These are phyloP conservation scores for Croton setiger DNA, from an alignment of 441 rosid genomes.

Conservation along the genomic window DNA sequence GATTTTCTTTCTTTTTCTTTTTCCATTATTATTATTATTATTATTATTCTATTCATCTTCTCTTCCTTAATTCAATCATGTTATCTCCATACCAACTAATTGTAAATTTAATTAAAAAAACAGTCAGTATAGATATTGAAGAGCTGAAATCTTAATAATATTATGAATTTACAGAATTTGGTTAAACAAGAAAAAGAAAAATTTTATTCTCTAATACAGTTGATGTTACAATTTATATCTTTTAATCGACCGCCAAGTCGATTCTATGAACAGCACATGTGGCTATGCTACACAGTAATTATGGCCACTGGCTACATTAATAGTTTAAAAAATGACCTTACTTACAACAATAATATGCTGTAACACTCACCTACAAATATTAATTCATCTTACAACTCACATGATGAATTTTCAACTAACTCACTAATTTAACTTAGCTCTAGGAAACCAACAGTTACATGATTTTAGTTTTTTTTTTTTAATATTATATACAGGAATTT, in stretches of 20 bases:
- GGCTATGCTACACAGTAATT: slow-evolving; percentile 11
- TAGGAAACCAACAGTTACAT: slow-evolving; percentile 21
- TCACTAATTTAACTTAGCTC: slow-evolving; percentile 17
- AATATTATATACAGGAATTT: slow-evolving; percentile 44
- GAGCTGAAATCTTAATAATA: too few relatives aligned
- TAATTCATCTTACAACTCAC: slow-evolving; percentile 4
- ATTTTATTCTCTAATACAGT: slow-evolving; percentile 17
- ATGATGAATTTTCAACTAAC: slow-evolving; percentile 11
- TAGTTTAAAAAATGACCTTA: slow-evolving; percentile 15
- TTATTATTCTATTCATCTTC: too few relatives aligned
- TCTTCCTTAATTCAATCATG: not conserved
- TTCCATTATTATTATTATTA: not conserved
- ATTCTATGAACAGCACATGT: slow-evolving; percentile 23
- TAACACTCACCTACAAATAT: not conserved
- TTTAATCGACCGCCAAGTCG: slow-evolving; percentile 19
- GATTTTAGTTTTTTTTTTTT: slow-evolving; percentile 14
- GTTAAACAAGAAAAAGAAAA: too few relatives aligned
- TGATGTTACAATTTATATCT: slow-evolving; percentile 15
- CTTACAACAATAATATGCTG: slow-evolving; percentile 16
- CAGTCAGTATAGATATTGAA: too few relatives aligned
- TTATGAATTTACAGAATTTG: too few relatives aligned
- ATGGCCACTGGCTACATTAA: slow-evolving; percentile 16
- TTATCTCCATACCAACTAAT: too few relatives aligned
- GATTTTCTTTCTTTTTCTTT: not conserved
- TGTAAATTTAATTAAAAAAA: too few relatives aligned